Base-by-base conservation (phyloP, 495 filamentous ascomycete genomes). In the Venustampulla echinocandica region DNA sequence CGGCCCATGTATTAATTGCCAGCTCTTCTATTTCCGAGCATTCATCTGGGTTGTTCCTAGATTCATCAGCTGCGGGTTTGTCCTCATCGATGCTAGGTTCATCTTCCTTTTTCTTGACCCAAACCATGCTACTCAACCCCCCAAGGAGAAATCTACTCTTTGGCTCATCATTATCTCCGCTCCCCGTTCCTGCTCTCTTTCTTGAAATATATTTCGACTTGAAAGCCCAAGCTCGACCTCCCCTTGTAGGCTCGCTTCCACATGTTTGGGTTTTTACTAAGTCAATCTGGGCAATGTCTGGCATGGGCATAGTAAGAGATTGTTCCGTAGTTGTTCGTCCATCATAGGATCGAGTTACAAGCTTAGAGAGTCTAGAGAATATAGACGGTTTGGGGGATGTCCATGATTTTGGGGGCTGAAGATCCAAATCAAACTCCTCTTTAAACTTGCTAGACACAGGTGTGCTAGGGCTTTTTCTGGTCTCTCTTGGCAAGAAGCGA, bases 371-470 rank as follows among this genome's bases (percentile, higher is more conserved):
- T 46, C 34, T 57, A 10, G 42, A 23, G 41, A 57, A 45, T 11
- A 27, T 41, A 17, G 55, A 57, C 11, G 27, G 11, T 21, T 46
- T 53, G 9, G 46, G 36, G 22, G 18, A 21, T 15, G n/a, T 40
- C 22, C 23, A n/a, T 19, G 20, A n/a, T 11, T 36, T 21, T 13
- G 25, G 11, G 2, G 10, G 3, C 5, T 6, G 20, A 20, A 17
- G 7, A 21, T 44, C 40, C 4, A 42, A 27, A 20, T 54, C 50
- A 35, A 55, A 59, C 25, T 55, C 52, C 42, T 59, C 56, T 20
- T 47, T 40, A 25, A 55, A 55, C 19, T 53, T 59, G 23, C 52
- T 59, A 1, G 51, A 54, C 4, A 46, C 40, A 10, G 55, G 55
- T n/a, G 55, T 55, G 32, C 46, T 51, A 10, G 47, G 42, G 20